Conservation (phyloP, 345 rosid genomes). For the Cardamine chenopodiifolia region DNA sequence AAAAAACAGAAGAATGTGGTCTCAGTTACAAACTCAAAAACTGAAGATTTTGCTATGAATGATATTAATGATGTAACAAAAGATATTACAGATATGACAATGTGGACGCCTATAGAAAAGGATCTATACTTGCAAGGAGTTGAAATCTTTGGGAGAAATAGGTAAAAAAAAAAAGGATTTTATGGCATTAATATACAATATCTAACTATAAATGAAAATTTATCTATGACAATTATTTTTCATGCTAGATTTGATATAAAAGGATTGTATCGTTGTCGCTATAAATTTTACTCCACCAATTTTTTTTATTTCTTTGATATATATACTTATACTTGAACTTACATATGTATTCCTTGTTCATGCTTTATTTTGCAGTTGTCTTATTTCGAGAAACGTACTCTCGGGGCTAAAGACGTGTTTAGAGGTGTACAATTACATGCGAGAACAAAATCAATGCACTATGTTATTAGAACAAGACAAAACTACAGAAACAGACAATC, state of each 20-base stretch:
- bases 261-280: no score
- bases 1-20: slow-evolving; percentile 57
- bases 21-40: slow-evolving; percentile 15
- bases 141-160: slow-evolving; percentile 89
- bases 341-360: background rate
- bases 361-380: slow-evolving; percentile 61
- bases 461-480: background rate
- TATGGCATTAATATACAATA: background rate
- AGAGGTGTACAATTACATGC: slow-evolving; percentile 79
- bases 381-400: slow-evolving; percentile 73
- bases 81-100: slow-evolving; percentile 42
- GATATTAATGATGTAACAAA: slow-evolving; percentile 28
- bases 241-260: no score
- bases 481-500: slow-evolving; percentile 7
- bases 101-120: slow-evolving; percentile 80
- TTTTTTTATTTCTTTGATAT: no score
- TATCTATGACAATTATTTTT: no score
- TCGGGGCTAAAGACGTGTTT: slow-evolving; percentile 75
- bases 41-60: background rate
- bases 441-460: slow-evolving; percentile 38
- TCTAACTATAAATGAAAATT: background rate
- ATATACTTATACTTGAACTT: no score
- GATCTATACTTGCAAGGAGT: slow-evolving; percentile 78
- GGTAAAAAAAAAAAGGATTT: slow-evolving; percentile 38
- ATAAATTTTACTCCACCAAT: no score